A percentile compares a stretch with the other conserved stretches of the same genome.
Evolutionary conservation across 176 grass and related monocot genomes (phyloP).

Genomic region (Dactylis glomerata): DNA sequence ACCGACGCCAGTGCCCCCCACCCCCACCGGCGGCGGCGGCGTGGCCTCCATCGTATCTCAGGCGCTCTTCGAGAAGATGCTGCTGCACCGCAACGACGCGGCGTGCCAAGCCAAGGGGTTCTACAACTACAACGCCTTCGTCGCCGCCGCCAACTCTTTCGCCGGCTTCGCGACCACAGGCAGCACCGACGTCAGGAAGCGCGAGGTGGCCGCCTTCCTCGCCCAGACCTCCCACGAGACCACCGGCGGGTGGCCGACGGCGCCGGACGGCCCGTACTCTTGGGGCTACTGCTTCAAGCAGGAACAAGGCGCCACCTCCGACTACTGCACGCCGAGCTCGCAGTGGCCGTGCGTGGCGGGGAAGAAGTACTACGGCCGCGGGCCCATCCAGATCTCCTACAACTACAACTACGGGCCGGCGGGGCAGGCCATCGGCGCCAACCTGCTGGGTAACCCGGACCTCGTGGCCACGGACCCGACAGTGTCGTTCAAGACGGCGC

Average conservation of each 20-base stretch:
- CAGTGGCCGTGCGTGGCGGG: conserved; percentile 44
- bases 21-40: neutral
- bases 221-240: conserved; percentile 71
- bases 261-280: conserved; percentile 36
- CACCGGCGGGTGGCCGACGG: conserved; percentile 39
- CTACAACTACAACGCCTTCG: conserved; percentile 54
- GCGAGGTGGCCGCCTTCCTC: conserved; percentile 58
- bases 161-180: conserved; percentile 32
- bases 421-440: conserved; percentile 19
- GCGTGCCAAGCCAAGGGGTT: conserved; percentile 37
- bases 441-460: neutral
- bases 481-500: conserved; percentile 51
- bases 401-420: conserved; percentile 64
- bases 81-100: conserved; percentile 48
- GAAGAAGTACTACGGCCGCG: conserved; percentile 51
- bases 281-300: conserved; percentile 49
- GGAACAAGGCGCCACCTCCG: neutral
- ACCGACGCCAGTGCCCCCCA: neutral
- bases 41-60: conserved; percentile 40
- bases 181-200: neutral
- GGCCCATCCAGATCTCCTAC: conserved; percentile 57
- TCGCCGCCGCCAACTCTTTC: conserved; percentile 43
- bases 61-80: conserved; percentile 44
- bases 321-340: conserved; percentile 33
- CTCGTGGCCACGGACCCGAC: neutral